Evolutionary conservation across 2,329 filamentous ascomycete genomes (phyloP), one percentile per base, ranked within the genome.

Genomic region (Curvularia spicifera): DNA sequence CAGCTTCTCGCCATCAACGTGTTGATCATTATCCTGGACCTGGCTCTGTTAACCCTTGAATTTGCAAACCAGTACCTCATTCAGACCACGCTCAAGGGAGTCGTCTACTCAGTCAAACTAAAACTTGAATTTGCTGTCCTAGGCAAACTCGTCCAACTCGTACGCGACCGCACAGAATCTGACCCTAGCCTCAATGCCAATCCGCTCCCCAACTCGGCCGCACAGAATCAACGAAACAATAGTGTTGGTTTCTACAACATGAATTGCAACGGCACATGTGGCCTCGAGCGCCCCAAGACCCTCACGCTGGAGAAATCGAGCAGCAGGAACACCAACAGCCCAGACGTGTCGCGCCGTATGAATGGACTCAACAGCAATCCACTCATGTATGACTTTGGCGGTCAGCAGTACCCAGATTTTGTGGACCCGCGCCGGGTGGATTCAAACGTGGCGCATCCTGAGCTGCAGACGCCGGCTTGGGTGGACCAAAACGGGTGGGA

Each of bases 71-170:
- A 73, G 1, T 75, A 75, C 44, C 53, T 75, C n/a, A 71, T 76
- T 20, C 65, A 75, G 56, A 73, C 71, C 8, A 75, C 76, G 0
- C 63, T 79, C 3, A 80, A 81, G 59, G 76, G 71, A 22, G 77
- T 79, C 20, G 75, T 80, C 5, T 82, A 81, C 67, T 77, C 74
- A 44, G 69, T 81, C 63, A 82, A 82, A 63, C 75, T 84, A 40
- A 84, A 84, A 59, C 78, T 85, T n/a, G 85, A 87, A 70, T 81
- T 82, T 60, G 81, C 83, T 15, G 81, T 87, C 40, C 74, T 87
- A 9, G 77, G 84, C 28, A 76, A 77, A 35, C 68, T 82, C 3
- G 78, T 82, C 15, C 68, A 74, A 37, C 65, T 76, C 26, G 71
- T 71, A 39, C 75, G 58, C 42, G 57, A 61, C 44, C 63, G 64